These are phyloP conservation scores for Gigaspora rosea DNA, from an alignment of 192 early-diverging fungal genomes.

Conservation along the genomic window DNA sequence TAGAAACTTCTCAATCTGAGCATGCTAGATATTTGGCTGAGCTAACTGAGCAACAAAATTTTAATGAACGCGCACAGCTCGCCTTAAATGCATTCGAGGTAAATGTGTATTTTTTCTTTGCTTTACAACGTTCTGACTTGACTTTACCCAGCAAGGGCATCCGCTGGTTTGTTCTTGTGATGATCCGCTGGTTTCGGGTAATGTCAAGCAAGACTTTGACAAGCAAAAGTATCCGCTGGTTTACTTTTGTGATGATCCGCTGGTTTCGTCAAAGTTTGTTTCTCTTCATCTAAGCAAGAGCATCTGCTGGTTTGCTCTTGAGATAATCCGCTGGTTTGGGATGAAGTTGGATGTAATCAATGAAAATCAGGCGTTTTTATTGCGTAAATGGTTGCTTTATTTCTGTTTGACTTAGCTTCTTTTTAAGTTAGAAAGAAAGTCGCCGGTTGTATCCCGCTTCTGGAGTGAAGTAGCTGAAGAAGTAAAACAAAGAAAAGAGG, in stretches of 20 bases:
- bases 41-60: constrained; percentile 18
- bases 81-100: constrained; percentile 29
- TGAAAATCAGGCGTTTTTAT: too few relatives aligned
- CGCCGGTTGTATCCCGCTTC: constrained; percentile 20
- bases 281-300: constrained; percentile 33
- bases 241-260: constrained; percentile 29
- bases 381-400: too few relatives aligned
- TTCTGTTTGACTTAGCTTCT: constrained; percentile 6
- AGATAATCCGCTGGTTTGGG: background rate
- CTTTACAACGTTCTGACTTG: constrained; percentile 11
- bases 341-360: constrained; percentile 13
- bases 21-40: constrained; percentile 23
- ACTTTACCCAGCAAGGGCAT: constrained; percentile 29
- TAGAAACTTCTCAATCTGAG: constrained; percentile 26
- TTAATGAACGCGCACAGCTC: constrained; percentile 21
- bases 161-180: constrained; percentile 29
- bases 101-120: constrained; percentile 15
- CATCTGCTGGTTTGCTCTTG: constrained; percentile 32
- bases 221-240: constrained; percentile 34
- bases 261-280: constrained; percentile 2
- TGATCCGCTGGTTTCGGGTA: constrained; percentile 20
- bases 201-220: constrained; percentile 30
- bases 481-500: constrained; percentile 31
- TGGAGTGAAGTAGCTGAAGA: constrained; percentile 12
- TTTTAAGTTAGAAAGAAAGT: constrained; percentile 28